A percentile compares a stretch with the other conserved stretches of the same genome.
Evolutionary conservation across 192 early-diverging fungal species (phyloP).

Genomic region (Coemansia brasiliensis): DNA sequence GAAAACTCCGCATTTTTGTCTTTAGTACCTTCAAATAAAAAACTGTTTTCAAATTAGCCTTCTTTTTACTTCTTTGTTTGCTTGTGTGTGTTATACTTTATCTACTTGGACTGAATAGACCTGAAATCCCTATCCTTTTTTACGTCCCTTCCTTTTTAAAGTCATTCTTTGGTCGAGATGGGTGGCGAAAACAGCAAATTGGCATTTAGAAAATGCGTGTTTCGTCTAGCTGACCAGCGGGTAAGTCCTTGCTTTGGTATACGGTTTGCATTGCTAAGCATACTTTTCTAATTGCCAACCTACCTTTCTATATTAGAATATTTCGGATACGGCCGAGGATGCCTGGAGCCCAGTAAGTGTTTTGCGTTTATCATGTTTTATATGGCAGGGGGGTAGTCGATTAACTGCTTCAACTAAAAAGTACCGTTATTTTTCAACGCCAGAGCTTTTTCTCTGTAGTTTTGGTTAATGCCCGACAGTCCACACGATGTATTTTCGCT

Average conservation of each 20-base stretch:
- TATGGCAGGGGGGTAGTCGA: neutral
- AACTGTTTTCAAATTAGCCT: no score
- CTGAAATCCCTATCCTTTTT: neutral
- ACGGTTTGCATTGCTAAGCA: neutral
- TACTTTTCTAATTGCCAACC: neutral
- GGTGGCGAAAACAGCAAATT: conserved; percentile 87
- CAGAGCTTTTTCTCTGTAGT: conserved; percentile 60
- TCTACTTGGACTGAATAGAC: no score
- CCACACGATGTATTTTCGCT: conserved; percentile 83
- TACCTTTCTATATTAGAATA: conserved; percentile 25
- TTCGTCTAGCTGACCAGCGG: conserved; percentile 77
- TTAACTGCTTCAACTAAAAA: neutral
- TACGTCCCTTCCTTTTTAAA: neutral
- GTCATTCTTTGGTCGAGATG: conserved; percentile 55
- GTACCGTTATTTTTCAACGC: no score
- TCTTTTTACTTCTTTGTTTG: conserved; percentile 4
- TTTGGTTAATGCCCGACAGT: conserved; percentile 65
- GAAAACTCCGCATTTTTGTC: conserved; percentile 10
- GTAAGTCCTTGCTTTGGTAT: conserved; percentile 49
- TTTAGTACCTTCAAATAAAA: neutral
- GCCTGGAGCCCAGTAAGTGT: conserved; percentile 53
- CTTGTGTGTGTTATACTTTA: neutral
- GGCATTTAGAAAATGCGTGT: conserved; percentile 85
- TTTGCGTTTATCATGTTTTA: no score
- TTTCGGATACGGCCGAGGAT: conserved; percentile 46